Percentiles rank a stretch among this genome's conserved stretches.
These are phyloP conservation scores for Penicillium herquei DNA, from an alignment of 495 filamentous ascomycete genomes.

Conservation along the genomic window DNA sequence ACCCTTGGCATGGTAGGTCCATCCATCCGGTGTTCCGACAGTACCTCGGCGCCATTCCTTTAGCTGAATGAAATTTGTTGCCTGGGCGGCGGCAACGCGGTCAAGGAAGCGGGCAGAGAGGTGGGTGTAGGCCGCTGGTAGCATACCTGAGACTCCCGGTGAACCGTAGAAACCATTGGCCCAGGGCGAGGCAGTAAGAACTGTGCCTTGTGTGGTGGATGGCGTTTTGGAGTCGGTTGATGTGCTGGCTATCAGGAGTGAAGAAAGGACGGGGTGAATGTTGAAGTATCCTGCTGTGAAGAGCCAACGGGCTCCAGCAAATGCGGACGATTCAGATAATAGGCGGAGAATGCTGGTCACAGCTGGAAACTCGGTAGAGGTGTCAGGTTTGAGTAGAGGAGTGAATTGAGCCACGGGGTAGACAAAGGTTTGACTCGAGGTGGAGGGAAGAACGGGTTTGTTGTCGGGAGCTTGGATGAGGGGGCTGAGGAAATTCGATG, in stretches of 20 bases:
- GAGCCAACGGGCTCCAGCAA: slow-evolving; percentile 73
- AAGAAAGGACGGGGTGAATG: slow-evolving; percentile 76
- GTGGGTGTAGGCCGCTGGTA: slow-evolving; percentile 88
- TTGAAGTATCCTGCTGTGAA: slow-evolving; percentile 99
- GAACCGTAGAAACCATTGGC: slow-evolving; percentile 97
- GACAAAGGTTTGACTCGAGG: slow-evolving; percentile 64
- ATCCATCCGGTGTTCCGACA: slow-evolving; percentile 75
- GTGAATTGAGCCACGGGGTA: slow-evolving; percentile 85
- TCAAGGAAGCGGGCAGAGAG: slow-evolving; percentile 80
- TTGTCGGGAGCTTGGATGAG: slow-evolving; percentile 56
- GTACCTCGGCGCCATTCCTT: slow-evolving; percentile 88
- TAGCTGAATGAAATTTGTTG: slow-evolving; percentile 65
- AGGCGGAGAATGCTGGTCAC: slow-evolving; percentile 70
- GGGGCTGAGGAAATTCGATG: slow-evolving; percentile 62
- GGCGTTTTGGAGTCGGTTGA: slow-evolving; percentile 29
- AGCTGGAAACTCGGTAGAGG: slow-evolving; percentile 83
- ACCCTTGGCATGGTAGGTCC: slow-evolving; percentile 98
- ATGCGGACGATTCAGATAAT: slow-evolving; percentile 55
- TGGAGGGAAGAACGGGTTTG: slow-evolving; percentile 25
- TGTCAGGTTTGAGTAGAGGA: slow-evolving; percentile 72
- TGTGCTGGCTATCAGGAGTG: slow-evolving; percentile 67
- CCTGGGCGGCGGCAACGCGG: slow-evolving; percentile 56
- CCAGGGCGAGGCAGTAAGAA: slow-evolving; percentile 90
- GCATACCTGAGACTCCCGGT: slow-evolving; percentile 79
- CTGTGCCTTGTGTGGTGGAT: slow-evolving; percentile 61